phyloP scores from a whole-genome alignment of 495 filamentous ascomycete species.

The Darksidea phi region DNA sequence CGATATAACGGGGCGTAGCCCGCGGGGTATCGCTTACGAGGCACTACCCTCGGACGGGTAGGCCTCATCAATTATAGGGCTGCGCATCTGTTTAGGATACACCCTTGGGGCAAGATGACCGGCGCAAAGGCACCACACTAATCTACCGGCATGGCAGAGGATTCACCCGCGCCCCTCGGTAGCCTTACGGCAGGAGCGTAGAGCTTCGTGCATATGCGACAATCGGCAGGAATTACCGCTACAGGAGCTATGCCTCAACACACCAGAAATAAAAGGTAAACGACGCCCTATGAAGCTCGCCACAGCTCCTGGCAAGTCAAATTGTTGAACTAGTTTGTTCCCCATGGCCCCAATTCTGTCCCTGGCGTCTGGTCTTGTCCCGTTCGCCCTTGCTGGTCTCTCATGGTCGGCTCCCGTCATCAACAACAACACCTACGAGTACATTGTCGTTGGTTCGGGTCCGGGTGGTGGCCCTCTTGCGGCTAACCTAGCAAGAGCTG shows the following conservation, averaged over 20 bases:
- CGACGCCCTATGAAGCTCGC: background rate
- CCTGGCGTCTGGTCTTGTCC: background rate
- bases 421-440: slow-evolving; percentile 34
- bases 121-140: background rate
- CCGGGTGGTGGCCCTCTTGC: slow-evolving; percentile 37
- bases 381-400: slow-evolving; percentile 6
- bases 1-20: too few relatives aligned
- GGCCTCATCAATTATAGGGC: too few relatives aligned
- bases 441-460: slow-evolving; percentile 34
- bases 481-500: slow-evolving; percentile 28
- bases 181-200: slow-evolving; percentile 16
- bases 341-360: slow-evolving; percentile 21
- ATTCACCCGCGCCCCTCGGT: background rate
- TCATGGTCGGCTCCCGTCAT: background rate
- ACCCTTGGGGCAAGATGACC: background rate
- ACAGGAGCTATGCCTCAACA: background rate
- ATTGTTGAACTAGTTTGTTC: background rate
- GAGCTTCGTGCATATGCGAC: slow-evolving; percentile 13
- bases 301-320: background rate
- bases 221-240: background rate
- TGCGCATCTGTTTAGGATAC: background rate
- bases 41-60: too few relatives aligned
- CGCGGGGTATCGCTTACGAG: too few relatives aligned
- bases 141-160: background rate
- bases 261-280: background rate